phyloP scores from a whole-genome alignment of 1,284 basidiomycete genomes.

The Pterulicium gracile region DNA sequence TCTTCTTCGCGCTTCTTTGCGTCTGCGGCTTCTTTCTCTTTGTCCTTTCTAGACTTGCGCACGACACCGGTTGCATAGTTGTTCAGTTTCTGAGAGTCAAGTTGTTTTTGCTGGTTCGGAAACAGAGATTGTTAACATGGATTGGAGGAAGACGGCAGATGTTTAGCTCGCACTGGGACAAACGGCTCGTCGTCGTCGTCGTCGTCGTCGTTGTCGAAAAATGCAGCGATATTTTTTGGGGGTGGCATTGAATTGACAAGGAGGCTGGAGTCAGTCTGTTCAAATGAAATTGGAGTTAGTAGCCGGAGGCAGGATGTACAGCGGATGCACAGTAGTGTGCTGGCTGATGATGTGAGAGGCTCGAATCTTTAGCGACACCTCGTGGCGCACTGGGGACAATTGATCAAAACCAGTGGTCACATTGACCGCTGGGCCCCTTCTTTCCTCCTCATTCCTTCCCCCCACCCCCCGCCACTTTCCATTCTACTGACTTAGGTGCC shows the following conservation, averaged over 20 bases:
- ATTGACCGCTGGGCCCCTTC: not conserved
- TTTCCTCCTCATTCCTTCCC: slow-evolving; percentile 11
- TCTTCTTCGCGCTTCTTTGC: slow-evolving; percentile 80
- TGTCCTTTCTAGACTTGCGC: slow-evolving; percentile 71
- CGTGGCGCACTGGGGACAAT: no score
- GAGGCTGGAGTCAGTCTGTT: no score
- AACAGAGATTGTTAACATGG: not conserved
- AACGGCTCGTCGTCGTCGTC: slow-evolving; percentile 1
- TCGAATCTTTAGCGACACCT: no score
- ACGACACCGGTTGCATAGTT: slow-evolving; percentile 67
- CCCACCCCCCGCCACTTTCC: slow-evolving; percentile 15
- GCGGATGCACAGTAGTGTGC: no score
- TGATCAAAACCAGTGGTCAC: slow-evolving; percentile 15
- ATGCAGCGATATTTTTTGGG: slow-evolving; percentile 11
- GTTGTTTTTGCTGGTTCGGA: slow-evolving; percentile 59
- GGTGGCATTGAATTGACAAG: not conserved
- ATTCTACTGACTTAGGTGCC: slow-evolving; percentile 14
- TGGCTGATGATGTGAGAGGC: no score
- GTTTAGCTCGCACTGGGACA: not conserved
- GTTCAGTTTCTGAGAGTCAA: slow-evolving; percentile 69
- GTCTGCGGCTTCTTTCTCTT: slow-evolving; percentile 82
- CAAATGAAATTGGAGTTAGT: no score
- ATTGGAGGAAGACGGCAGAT: not conserved
- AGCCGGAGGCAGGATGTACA: no score
- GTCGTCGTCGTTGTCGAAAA: not conserved